Percentiles rank a stretch among this genome's conserved stretches.
Conservation (phyloP, 306 rosid genomes). For the Inga laurina region DNA sequence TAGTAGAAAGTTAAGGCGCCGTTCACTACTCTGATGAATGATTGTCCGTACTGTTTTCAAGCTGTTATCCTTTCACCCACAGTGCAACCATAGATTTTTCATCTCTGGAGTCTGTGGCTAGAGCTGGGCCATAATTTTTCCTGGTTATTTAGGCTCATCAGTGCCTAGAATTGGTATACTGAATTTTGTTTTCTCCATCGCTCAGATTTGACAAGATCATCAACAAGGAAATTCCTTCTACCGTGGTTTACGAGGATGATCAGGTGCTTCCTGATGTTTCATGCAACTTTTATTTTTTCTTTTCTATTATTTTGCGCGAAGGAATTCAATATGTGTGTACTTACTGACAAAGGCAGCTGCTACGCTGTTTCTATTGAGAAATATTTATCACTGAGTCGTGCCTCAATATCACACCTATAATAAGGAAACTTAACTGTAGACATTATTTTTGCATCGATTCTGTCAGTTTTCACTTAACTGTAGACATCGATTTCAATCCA, state of each 20-base stretch:
- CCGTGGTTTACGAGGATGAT: constrained; percentile 78
- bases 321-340: background rate
- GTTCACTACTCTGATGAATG: background rate
- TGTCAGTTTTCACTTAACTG: too few species aligned
- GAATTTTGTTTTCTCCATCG: background rate
- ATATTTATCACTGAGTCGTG: background rate
- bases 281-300: background rate
- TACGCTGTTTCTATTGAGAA: background rate
- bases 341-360: background rate
- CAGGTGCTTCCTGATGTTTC: constrained; percentile 49
- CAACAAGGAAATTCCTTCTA: constrained; percentile 79
- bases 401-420: background rate
- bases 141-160: background rate
- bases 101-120: background rate
- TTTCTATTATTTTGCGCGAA: background rate
- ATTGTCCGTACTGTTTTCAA: background rate
- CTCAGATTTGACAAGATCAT: constrained; percentile 85
- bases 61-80: background rate
- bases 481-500: background rate
- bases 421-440: background rate
- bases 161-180: background rate
- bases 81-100: background rate
- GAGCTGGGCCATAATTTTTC: background rate
- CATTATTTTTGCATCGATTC: too few species aligned
- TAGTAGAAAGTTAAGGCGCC: too few species aligned